Conservation (phyloP, 2,329 filamentous ascomycete genomes). For the Paraphoma sp. region DNA sequence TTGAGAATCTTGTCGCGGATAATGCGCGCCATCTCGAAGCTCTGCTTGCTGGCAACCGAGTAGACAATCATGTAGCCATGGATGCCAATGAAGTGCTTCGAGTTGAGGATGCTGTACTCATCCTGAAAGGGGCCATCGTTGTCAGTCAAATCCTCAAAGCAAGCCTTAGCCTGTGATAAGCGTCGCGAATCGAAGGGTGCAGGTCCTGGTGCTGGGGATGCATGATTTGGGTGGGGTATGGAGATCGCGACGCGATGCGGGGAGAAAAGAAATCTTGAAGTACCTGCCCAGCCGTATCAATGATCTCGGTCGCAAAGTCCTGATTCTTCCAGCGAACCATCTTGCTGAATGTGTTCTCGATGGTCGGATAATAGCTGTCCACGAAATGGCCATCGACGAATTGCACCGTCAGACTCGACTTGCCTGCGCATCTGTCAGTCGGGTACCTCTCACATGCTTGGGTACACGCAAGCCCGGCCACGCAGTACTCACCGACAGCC, state of each 20-base stretch:
- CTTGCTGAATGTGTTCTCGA: slow-evolving; percentile 98
- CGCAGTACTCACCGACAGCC: slow-evolving; percentile 73
- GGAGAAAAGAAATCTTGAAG: slow-evolving; percentile 36
- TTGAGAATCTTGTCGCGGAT: slow-evolving; percentile 98
- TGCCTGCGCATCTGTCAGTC: slow-evolving; percentile 65
- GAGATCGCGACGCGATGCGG: slow-evolving; percentile 21
- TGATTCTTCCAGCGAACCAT: slow-evolving; percentile 91
- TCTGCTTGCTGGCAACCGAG: slow-evolving; percentile 91
- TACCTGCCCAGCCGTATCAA: slow-evolving; percentile 96
- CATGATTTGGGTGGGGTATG: slow-evolving; percentile 14
- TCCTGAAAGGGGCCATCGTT: slow-evolving; percentile 63
- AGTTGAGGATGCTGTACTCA: slow-evolving; percentile 98
- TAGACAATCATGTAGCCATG: slow-evolving; percentile 99
- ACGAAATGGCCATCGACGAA: slow-evolving; percentile 98
- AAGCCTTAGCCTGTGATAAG: slow-evolving; percentile 7
- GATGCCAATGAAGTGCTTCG: slow-evolving; percentile 98
- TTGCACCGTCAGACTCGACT: slow-evolving; percentile 95
- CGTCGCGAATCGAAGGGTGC: background rate
- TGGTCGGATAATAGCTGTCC: slow-evolving; percentile 98
- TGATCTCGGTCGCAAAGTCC: slow-evolving; percentile 95
- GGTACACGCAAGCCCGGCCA: slow-evolving; percentile 8
- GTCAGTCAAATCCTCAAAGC: slow-evolving; percentile 28
- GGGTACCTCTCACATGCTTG: slow-evolving; percentile 8
- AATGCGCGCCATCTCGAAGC: slow-evolving; percentile 96
- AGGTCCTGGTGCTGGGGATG: background rate